Base-by-base conservation (phyloP, 371 early-diverging fungal genomes). In the Mucor racemosus region DNA sequence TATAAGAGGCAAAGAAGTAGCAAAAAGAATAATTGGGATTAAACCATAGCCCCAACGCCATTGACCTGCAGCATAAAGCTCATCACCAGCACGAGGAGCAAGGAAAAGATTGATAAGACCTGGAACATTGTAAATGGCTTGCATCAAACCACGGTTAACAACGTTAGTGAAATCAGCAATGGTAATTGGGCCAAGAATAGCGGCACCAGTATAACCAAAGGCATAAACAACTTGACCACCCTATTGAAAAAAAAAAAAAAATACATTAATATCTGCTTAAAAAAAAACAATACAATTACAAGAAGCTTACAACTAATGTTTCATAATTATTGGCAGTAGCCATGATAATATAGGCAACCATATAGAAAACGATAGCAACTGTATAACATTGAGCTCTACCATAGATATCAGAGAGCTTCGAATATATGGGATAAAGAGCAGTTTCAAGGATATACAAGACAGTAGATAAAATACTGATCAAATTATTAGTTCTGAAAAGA, bases 141-240 rank as follows among this genome's bases (percentile, higher is more conserved):
- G 80, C 46, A 72, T 76, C 2, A 79, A 36, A 53, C 80, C 80
- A 57, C 80, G 72, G 35, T 76, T 73, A 2, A 65, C 68, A 10
- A 71, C 65, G 33, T 56, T 65, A 13, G 80, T 79, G 38, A 79
- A 67, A 54, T 79, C 80, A 60, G 75, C 80, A 68, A 75, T 75
- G 9, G 75, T 61, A 41, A 79, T 74, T 39, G 71, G 80, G 10
- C 73, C 72, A 14, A 79, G 58, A 40, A 76, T 69, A 14, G 64
- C 58, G 31, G 63, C 69, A 44, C 80, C 80, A n/a, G 76, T 55
- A 15, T 67, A 66, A 17, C 80, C 80, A 59, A 79, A 70, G 41
- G 77, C 69, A 58, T 76, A 73, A 6, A 79, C 59, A 19, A 76
- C 71, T 68, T 76, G 74, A 5, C 70, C 79, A 59, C 76, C 76